phyloP scores from a whole-genome alignment of 176 grass and related monocot species.

The Dactylis glomerata region DNA sequence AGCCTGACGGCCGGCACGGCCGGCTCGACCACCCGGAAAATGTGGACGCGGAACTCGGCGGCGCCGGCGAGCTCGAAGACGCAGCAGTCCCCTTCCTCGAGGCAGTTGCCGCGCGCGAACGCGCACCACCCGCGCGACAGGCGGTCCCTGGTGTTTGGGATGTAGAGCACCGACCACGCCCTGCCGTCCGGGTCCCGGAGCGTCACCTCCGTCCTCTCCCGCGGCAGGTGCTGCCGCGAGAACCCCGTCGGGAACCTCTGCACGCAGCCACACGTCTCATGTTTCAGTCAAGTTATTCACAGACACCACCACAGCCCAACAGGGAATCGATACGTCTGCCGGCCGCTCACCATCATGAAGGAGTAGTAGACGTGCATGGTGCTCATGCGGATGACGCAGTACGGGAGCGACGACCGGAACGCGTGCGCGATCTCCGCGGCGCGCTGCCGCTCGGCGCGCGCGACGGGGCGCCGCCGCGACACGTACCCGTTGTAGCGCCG shows the following conservation, averaged over 20 bases:
- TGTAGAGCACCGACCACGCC: conserved; percentile 57
- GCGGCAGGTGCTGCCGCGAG: conserved; percentile 66
- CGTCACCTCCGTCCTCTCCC: conserved; percentile 46
- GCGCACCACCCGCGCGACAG: conserved; percentile 70
- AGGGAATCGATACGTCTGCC: background rate
- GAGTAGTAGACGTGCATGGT: conserved; percentile 63
- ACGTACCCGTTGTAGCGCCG: conserved; percentile 44
- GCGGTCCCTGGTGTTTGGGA: conserved; percentile 54
- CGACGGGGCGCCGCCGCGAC: conserved; percentile 43
- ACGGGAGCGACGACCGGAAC: conserved; percentile 74
- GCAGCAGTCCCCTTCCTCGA: conserved; percentile 85
- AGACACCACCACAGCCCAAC: too few species aligned
- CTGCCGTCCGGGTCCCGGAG: conserved; percentile 47
- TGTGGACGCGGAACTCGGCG: conserved; percentile 61
- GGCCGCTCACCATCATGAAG: conserved; percentile 47
- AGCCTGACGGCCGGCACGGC: conserved; percentile 41
- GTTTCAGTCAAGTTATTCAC: background rate
- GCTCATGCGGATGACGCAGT: conserved; percentile 67
- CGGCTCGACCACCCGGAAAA: conserved; percentile 54
- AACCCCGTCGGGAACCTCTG: conserved; percentile 75
- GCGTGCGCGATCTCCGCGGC: conserved; percentile 53
- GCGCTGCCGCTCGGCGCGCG: conserved; percentile 53
- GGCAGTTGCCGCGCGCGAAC: conserved; percentile 66
- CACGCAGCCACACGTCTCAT: too few species aligned
- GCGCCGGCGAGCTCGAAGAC: conserved; percentile 66